Percentiles rank a stretch among this genome's conserved stretches.
phyloP scores from a whole-genome alignment of 1,284 basidiomycete genomes.

The Heterobasidion annosum region DNA sequence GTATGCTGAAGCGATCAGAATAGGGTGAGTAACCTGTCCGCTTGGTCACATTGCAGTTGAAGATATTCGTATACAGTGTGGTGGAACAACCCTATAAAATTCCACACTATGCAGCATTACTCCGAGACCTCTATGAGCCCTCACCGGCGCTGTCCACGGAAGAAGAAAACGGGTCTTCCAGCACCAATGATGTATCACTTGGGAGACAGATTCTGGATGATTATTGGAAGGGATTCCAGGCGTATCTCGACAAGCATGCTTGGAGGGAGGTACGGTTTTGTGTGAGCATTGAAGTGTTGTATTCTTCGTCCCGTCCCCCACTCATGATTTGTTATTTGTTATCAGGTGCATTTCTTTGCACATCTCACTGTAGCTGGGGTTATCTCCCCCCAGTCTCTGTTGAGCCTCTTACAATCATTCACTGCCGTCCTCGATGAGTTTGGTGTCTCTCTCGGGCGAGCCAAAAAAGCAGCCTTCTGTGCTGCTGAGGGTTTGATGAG shows the following conservation, averaged over 20 bases:
- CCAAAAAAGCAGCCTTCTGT: conserved; percentile 78
- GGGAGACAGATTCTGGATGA: conserved; percentile 80
- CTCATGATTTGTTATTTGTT: background rate
- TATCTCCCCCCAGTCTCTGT: conserved; percentile 68
- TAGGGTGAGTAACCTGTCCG: conserved; percentile 42
- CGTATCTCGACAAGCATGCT: conserved; percentile 75
- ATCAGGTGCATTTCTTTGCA: conserved; percentile 84
- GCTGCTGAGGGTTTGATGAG: conserved; percentile 85
- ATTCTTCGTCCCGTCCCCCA: background rate
- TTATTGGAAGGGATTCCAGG: conserved; percentile 81
- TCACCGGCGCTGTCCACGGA: conserved; percentile 19
- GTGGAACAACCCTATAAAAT: conserved; percentile 91
- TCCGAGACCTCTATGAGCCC: conserved; percentile 58
- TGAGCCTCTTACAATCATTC: conserved; percentile 73
- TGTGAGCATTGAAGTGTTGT: conserved; percentile 37
- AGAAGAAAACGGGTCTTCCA: conserved; percentile 22
- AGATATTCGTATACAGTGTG: conserved; percentile 30
- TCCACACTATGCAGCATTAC: conserved; percentile 78
- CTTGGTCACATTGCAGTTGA: background rate
- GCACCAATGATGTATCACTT: conserved; percentile 34
- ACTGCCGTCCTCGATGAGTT: conserved; percentile 85
- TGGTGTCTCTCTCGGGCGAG: conserved; percentile 79
- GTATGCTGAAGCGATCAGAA: conserved; percentile 69
- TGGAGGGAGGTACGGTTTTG: conserved; percentile 85
- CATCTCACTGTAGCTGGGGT: conserved; percentile 73